A percentile compares a stretch with the other conserved stretches of the same genome.
phyloP scores from a whole-genome alignment of 805 yeast genomes.

The Yarrowia osloensis region DNA sequence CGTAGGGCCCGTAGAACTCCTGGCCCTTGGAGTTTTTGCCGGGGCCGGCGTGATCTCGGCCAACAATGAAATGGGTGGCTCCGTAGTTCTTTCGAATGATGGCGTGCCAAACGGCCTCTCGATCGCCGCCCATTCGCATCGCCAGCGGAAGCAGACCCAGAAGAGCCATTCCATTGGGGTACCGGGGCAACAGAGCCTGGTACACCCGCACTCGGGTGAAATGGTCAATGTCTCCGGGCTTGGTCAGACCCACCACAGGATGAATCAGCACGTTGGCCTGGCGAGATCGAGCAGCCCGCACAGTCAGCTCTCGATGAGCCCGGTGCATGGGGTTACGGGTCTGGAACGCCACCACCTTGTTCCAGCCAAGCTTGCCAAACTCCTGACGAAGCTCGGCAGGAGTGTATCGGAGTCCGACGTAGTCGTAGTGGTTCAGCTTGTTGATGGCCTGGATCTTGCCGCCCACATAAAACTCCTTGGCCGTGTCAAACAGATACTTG shows the following conservation, averaged over 20 bases:
- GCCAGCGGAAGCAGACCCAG: constrained; percentile 88
- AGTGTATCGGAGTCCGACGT: constrained; percentile 80
- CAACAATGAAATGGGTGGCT: constrained; percentile 95
- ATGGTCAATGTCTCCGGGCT: constrained; percentile 97
- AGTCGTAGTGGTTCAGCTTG: constrained; percentile 87
- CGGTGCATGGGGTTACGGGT: constrained; percentile 99
- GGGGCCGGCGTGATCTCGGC: constrained; percentile 98
- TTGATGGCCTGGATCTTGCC: constrained; percentile 83
- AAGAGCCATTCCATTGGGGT: constrained; percentile 92
- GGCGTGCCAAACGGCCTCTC: constrained; percentile 98
- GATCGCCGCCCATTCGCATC: constrained; percentile 99
- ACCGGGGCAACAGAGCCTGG: constrained; percentile 86
- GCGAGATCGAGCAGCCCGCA: constrained; percentile 92
- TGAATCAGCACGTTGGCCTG: constrained; percentile 87
- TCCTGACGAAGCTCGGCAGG: constrained; percentile 89
- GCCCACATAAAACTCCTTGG: constrained; percentile 85
- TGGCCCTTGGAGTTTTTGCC: constrained; percentile 85
- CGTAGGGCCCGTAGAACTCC: constrained; percentile 96
- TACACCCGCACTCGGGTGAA: constrained; percentile 96
- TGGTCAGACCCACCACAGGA: constrained; percentile 95
- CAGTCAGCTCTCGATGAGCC: constrained; percentile 95
- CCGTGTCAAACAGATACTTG: constrained; percentile 65
- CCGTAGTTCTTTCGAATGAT: constrained; percentile 95
- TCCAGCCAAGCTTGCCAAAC: constrained; percentile 80
- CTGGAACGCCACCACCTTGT: constrained; percentile 91